Base-by-base conservation (phyloP, 441 rosid species). In the California macrophylla region DNA sequence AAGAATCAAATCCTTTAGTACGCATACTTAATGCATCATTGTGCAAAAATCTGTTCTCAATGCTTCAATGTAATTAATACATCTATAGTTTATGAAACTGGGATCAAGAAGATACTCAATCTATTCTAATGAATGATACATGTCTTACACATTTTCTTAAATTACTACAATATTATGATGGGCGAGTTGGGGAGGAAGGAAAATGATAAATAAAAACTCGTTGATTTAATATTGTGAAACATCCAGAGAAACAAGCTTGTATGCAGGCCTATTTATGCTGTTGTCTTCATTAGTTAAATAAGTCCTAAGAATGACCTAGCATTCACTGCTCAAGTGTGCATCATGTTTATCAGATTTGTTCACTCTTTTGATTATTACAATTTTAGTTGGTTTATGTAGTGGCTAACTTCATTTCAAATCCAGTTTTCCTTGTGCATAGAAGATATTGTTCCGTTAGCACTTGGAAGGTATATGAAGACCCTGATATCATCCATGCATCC, bases 381-480 rank as follows among this genome's bases (percentile, higher is more conserved):
- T 71, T 20, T 24, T 40, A 62, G 34, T n/a, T 66, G 70, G 50
- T 60, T 72, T 29, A 68, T 24, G 21, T 32, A 13, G 66, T 69
- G 32, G 66, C 83, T 82, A 68, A 81, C 74, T 74, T 67, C 23
- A 36, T 63, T 69, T 72, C 79, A 75, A 72, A 75, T 69, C 3
- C 93, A 95, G 99, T 95, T 95, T 75, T 84, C 91, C 28, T 82
- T 95, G 81, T 90, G 98, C 84, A 72, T 92, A 71, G 99, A 95
- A 82, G 99, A 92, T 85, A 85, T 92, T 73, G 89, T 89, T 69
- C 97, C 98, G 24, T 80, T 92, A 69, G 90, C 96, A 60, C 85
- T 95, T 73, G 98, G 96, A 77, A 88, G 98, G 82, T 84, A 85
- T 72, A 80, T 92, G 77, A 89, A 86, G 75, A 88, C 92, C 70